These are phyloP conservation scores for Lentinula sp. DNA, from an alignment of 768 basidiomycete genomes.

Conservation along the genomic window DNA sequence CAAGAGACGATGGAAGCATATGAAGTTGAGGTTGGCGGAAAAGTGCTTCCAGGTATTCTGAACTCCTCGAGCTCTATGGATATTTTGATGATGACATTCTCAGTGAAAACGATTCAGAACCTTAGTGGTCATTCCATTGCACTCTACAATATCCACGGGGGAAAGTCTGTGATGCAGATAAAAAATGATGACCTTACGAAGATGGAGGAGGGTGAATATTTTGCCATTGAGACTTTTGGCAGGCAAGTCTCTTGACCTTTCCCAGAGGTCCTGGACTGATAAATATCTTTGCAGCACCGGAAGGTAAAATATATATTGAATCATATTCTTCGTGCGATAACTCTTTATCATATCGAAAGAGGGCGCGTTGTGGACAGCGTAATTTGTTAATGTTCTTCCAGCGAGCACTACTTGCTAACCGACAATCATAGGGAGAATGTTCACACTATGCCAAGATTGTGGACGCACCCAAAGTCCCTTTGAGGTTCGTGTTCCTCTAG, in stretches of 20 bases:
- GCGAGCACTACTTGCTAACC: neutral
- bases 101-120: slow-evolving; percentile 92
- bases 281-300: neutral
- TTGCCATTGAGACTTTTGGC: slow-evolving; percentile 98
- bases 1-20: slow-evolving; percentile 99
- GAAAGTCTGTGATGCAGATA: slow-evolving; percentile 87
- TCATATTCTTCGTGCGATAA: neutral
- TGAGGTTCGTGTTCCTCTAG: slow-evolving; percentile 48
- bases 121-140: slow-evolving; percentile 93
- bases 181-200: slow-evolving; percentile 87
- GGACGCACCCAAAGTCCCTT: slow-evolving; percentile 65
- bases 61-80: neutral
- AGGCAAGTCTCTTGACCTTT: neutral
- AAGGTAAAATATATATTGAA: neutral
- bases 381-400: slow-evolving; percentile 11
- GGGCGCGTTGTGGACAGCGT: slow-evolving; percentile 84
- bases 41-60: slow-evolving; percentile 64
- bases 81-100: neutral
- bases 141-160: slow-evolving; percentile 88
- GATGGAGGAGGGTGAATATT: slow-evolving; percentile 99
- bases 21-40: slow-evolving; percentile 89
- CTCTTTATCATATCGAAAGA: slow-evolving; percentile 65
- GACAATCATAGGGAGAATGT: slow-evolving; percentile 64
- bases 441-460: slow-evolving; percentile 84
- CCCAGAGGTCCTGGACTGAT: neutral